A percentile compares a stretch with the other conserved stretches of the same genome.
Evolutionary conservation across 2,329 filamentous ascomycete genomes (phyloP).

Genomic region (Metarhizium rileyi): DNA sequence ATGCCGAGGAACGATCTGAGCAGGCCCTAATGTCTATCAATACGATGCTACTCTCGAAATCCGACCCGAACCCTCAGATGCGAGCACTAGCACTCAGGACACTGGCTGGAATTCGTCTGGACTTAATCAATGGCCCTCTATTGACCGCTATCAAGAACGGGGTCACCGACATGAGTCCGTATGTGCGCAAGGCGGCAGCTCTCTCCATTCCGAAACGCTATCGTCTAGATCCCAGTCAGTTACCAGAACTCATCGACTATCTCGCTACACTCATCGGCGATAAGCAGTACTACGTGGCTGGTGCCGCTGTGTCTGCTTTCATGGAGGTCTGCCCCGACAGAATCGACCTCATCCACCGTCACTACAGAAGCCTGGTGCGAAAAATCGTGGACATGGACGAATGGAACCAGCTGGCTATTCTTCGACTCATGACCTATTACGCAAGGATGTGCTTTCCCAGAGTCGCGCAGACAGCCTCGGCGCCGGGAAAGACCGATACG

Average conservation of each 20-base stretch:
- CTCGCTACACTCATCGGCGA: constrained; percentile 71
- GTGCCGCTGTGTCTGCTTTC: constrained; percentile 83
- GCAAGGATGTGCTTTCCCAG: constrained; percentile 79
- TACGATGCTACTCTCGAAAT: constrained; percentile 95
- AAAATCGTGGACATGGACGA: constrained; percentile 99
- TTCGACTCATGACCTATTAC: constrained; percentile 77
- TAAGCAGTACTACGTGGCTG: constrained; percentile 93
- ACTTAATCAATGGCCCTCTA: constrained; percentile 96
- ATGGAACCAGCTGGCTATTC: constrained; percentile 82
- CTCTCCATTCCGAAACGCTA: constrained; percentile 95
- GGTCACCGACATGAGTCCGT: constrained; percentile 84
- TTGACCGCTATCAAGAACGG: constrained; percentile 93
- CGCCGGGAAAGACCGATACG: constrained; percentile 20
- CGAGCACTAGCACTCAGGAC: constrained; percentile 87
- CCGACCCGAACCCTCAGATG: constrained; percentile 82
- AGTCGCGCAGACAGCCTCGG: constrained; percentile 47
- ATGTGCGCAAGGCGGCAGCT: constrained; percentile 86
- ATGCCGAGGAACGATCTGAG: constrained; percentile 93
- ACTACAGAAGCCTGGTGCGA: constrained; percentile 75
- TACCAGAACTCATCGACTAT: constrained; percentile 78
- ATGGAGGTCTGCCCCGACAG: constrained; percentile 81
- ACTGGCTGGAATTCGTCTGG: constrained; percentile 95
- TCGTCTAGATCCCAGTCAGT: constrained; percentile 73
- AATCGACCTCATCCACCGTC: constrained; percentile 80
- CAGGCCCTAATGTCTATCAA: constrained; percentile 95